Base-by-base conservation (phyloP, 768 basidiomycete species). In the Tricholoma furcatifolium region DNA sequence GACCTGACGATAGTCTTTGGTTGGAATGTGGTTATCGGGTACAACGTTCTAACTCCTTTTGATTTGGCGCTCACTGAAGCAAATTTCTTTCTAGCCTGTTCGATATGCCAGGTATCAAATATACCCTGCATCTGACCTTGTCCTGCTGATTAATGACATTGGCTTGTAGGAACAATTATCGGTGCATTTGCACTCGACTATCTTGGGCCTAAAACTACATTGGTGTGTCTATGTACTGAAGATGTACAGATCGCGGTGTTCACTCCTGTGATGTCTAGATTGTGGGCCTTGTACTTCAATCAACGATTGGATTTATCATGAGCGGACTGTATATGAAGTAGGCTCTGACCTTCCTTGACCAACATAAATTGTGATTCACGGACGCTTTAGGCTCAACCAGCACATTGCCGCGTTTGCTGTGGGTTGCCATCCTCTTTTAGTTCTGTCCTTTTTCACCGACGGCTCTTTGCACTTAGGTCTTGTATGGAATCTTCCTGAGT, bases 401-500 rank as follows among this genome's bases (percentile, higher is more conserved):
- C 75, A 90, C 53, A 78, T 92, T 43, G 88, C 70, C 17, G 88
- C 75, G 4, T 93, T 91, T 54, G 87, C 89, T 21, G 85, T 85
- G 57, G 55, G 79, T 68, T 23, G 14, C 27, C 17, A 17, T 23
- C 42, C n/a, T 20, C 10, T 6, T 15, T 17, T 23, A 20, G 24
- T 11, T 2, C n/a, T n/a, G n/a, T 40, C 10, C 30, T n/a, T 18
- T 15, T 18, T 46, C 27, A 31, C 39, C n/a, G 44, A 34, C 23
- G 10, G 39, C 24, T 23, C 6, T 11, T 27, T 31, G 21, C 12
- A 38, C 30, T 27, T 49, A 84, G 81, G 82, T 94, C 32, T 72
- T 97, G 7, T 96, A 96, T 62, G 95, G 93, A 7, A 81, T 96
- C 39, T 97, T 96, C 79, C 64, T 94, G 59, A 84, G 82, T 60